A percentile compares a stretch with the other conserved stretches of the same genome.
Evolutionary conservation across 805 yeast species (phyloP).

Genomic region (Diddensiella caesifluorescens): DNA sequence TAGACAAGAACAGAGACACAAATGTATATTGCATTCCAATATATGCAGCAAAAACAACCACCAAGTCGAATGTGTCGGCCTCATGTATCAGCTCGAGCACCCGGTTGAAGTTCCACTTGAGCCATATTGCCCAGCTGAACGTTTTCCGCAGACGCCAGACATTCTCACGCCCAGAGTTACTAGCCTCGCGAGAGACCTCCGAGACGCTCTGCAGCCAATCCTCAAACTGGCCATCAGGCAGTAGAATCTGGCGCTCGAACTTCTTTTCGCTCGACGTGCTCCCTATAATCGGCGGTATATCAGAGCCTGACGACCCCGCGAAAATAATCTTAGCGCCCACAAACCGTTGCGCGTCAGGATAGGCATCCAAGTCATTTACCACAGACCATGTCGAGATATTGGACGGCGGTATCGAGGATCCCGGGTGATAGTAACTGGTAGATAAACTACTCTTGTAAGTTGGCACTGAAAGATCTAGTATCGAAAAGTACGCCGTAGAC

Average conservation of each 20-base stretch:
- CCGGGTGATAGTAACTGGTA: conserved; percentile 21
- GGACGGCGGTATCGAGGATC: conserved; percentile 5
- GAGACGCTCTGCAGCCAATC: conserved; percentile 27
- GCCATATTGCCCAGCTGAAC: conserved; percentile 35
- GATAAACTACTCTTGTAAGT: conserved; percentile 15
- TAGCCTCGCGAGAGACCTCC: conserved; percentile 17
- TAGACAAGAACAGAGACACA: conserved; percentile 64
- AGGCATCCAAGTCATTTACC: conserved; percentile 9
- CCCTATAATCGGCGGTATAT: conserved; percentile 17
- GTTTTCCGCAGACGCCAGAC: conserved; percentile 25
- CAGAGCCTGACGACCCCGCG: conserved; percentile 19
- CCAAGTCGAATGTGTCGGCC: conserved; percentile 83
- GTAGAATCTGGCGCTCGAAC: conserved; percentile 19
- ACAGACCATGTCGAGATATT: conserved; percentile 12
- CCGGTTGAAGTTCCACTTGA: conserved; percentile 31
- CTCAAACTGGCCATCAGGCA: conserved; percentile 26
- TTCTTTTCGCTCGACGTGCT: conserved; percentile 15
- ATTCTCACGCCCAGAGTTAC: conserved; percentile 8
- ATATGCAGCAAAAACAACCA: conserved; percentile 74
- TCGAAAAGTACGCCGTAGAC: conserved; percentile 71
- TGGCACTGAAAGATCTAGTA: conserved; percentile 38
- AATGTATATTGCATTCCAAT: conserved; percentile 84
- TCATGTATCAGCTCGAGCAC: conserved; percentile 39
- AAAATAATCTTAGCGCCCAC: conserved; percentile 23
- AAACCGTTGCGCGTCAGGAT: conserved; percentile 16